Evolutionary conservation across 805 yeast species (phyloP).

Genomic region (Candida stauntonica): DNA sequence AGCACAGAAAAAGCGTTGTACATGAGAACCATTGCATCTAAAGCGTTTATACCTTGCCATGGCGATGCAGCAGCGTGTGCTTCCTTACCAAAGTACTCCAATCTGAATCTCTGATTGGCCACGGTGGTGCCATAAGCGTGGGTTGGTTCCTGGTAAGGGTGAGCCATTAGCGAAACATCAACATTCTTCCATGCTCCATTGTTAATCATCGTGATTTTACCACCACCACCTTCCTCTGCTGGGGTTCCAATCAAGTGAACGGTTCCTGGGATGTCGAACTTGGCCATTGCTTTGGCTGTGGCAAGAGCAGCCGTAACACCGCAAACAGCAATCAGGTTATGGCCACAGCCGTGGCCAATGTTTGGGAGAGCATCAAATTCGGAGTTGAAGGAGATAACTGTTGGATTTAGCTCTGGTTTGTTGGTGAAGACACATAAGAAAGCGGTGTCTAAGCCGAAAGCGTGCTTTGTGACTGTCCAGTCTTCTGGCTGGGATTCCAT

Average conservation of each 20-base stretch:
- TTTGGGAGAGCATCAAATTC: conserved; percentile 13
- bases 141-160: conserved; percentile 1
- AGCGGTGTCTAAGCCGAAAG: conserved; percentile 7
- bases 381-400: conserved; percentile 10
- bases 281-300: conserved; percentile 8
- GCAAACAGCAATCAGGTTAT: conserved; percentile 11
- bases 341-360: conserved; percentile 13
- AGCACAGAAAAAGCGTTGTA: conserved; percentile 9
- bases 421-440: conserved; percentile 4
- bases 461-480: conserved; percentile 8
- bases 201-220: conserved; percentile 10
- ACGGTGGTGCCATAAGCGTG: conserved; percentile 2
- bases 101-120: conserved; percentile 9
- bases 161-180: conserved; percentile 12
- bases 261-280: conserved; percentile 11
- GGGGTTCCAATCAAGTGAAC: conserved; percentile 11
- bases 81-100: conserved; percentile 11
- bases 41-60: conserved; percentile 12
- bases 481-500: conserved; percentile 4
- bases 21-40: conserved; percentile 9
- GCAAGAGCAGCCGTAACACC: conserved; percentile 10
- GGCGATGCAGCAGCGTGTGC: conserved; percentile 13
- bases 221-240: conserved; percentile 15
- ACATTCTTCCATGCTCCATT: conserved; percentile 7
- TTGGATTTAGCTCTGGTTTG: background rate